These are phyloP conservation scores for Penicillium bovifimosum DNA, from an alignment of 495 filamentous ascomycete species.

Conservation along the genomic window DNA sequence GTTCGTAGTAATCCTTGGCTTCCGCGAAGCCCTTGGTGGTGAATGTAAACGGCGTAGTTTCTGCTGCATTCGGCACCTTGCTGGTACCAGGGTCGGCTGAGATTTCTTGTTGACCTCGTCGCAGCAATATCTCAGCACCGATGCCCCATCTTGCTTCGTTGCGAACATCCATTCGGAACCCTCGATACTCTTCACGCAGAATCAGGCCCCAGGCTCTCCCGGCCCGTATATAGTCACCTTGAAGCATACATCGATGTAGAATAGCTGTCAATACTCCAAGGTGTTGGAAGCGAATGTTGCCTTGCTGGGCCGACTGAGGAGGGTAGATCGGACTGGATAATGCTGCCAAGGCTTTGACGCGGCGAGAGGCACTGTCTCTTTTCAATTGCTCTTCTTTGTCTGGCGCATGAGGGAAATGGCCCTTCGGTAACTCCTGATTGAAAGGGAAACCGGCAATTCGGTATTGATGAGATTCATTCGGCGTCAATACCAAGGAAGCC, in stretches of 20 bases:
- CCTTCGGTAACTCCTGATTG: slow-evolving; percentile 39
- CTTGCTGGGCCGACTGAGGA: slow-evolving; percentile 33
- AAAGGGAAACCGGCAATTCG: slow-evolving; percentile 42
- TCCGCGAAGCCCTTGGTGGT: slow-evolving; percentile 49
- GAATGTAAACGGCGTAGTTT: slow-evolving; percentile 25
- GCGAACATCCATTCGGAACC: slow-evolving; percentile 50
- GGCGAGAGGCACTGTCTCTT: slow-evolving; percentile 9
- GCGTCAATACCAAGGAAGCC: slow-evolving; percentile 33
- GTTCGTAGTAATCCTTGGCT: slow-evolving; percentile 60
- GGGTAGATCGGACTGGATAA: slow-evolving; percentile 32
- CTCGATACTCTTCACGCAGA: slow-evolving; percentile 49
- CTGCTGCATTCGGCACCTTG: not conserved
- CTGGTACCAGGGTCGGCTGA: not conserved
- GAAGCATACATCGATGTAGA: slow-evolving; percentile 55
- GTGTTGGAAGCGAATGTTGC: slow-evolving; percentile 51
- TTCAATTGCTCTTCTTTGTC: slow-evolving; percentile 8
- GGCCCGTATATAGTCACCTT: slow-evolving; percentile 57
- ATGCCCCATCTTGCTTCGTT: slow-evolving; percentile 58
- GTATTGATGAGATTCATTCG: slow-evolving; percentile 45
- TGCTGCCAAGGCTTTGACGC: slow-evolving; percentile 21
- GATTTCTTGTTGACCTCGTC: slow-evolving; percentile 29
- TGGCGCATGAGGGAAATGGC: slow-evolving; percentile 40
- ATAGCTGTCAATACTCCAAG: slow-evolving; percentile 53
- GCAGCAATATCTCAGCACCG: slow-evolving; percentile 62
- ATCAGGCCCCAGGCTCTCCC: slow-evolving; percentile 60